These are phyloP conservation scores for Rubia occidens DNA, from an alignment of 305 asterid species.

Conservation along the genomic window DNA sequence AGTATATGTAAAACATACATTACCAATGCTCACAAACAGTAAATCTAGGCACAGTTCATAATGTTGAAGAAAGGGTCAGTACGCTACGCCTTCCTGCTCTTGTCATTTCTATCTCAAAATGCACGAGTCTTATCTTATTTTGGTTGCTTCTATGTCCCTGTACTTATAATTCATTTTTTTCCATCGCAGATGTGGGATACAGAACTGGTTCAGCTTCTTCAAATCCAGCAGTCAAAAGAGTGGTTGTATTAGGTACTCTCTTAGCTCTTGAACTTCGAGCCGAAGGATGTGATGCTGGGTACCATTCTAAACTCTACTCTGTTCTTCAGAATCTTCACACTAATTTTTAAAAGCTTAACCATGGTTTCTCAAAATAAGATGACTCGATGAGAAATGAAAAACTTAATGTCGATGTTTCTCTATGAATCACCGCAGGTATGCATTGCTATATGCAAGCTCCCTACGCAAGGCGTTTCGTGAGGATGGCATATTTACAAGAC, in stretches of 20 bases:
- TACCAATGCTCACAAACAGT: not conserved
- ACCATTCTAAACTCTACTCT: constrained; percentile 11
- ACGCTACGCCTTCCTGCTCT: not conserved
- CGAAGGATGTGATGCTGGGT: constrained; percentile 76
- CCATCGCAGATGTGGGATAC: constrained; percentile 66
- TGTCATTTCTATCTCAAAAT: not conserved
- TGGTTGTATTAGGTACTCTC: constrained; percentile 73
- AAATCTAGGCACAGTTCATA: not conserved
- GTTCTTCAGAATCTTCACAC: not conserved
- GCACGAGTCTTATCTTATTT: not conserved
- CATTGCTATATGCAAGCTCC: constrained; percentile 58
- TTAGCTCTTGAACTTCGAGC: constrained; percentile 81
- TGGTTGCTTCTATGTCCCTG: constrained; percentile 1
- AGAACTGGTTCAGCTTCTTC: constrained; percentile 50
- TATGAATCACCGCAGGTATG: constrained; percentile 51
- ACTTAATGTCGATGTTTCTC: not conserved
- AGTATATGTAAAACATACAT: not conserved
- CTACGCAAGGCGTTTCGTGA: constrained; percentile 56
- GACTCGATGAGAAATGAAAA: not conserved
- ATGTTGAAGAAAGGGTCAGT: not conserved
- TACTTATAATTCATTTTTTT: not conserved
- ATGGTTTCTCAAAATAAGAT: not conserved
- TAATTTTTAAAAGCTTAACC: not conserved
- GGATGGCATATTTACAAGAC: constrained; percentile 88
- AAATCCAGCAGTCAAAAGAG: constrained; percentile 67